Evolutionary conservation across 495 filamentous ascomycete species (phyloP).

Genomic region (Echria macrotheca): DNA sequence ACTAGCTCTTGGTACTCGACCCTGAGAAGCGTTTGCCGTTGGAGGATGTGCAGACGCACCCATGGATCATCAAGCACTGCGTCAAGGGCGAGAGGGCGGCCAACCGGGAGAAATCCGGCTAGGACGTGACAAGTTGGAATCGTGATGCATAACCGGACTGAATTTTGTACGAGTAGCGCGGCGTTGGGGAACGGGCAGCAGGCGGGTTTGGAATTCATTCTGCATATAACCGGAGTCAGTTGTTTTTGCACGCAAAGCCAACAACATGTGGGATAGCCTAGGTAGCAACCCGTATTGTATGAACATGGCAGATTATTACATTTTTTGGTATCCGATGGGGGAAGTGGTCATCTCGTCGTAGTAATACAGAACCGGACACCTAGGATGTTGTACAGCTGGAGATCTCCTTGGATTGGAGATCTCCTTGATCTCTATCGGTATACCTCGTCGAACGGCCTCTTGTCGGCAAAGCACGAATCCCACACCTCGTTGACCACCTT

Average conservation of each 20-base stretch:
- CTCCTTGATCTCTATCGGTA: constrained; percentile 70
- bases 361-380: constrained; percentile 13
- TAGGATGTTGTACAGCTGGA: neutral
- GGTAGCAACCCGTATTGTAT: too few species aligned
- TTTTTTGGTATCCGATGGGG: constrained; percentile 1
- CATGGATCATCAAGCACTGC: constrained; percentile 98
- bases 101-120: constrained; percentile 41
- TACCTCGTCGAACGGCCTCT: constrained; percentile 91
- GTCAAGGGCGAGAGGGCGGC: constrained; percentile 63
- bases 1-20: constrained; percentile 82
- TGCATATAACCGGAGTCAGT: constrained; percentile 1
- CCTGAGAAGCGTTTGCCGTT: constrained; percentile 89
- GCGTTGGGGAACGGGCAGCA: constrained; percentile 11
- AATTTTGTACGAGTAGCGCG: constrained; percentile 7
- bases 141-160: constrained; percentile 2
- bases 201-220: neutral
- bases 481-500: constrained; percentile 93
- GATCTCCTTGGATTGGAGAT: neutral
- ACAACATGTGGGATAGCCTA: too few species aligned
- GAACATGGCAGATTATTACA: too few species aligned
- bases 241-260: neutral
- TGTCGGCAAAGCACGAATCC: constrained; percentile 94
- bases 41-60: constrained; percentile 83
- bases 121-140: constrained; percentile 17
- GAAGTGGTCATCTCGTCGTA: neutral